Evolutionary conservation across 169 alveolate species (phyloP).

Genomic region (Cytauxzoon felis): DNA sequence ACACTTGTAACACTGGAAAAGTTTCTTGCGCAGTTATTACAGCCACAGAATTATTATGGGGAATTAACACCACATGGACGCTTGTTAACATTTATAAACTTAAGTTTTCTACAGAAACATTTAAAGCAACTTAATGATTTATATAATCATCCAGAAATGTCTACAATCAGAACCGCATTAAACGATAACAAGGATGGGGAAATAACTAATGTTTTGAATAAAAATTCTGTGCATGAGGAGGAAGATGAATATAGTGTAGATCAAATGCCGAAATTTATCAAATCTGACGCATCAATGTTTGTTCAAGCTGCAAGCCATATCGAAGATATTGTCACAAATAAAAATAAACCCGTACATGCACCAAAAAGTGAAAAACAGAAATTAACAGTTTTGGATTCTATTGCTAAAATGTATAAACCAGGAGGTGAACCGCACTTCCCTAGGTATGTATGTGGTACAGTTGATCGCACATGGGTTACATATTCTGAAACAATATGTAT

Average conservation of each 20-base stretch:
- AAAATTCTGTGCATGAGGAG: not conserved
- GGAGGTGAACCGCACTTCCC: constrained; percentile 68
- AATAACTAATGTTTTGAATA: constrained; percentile 6
- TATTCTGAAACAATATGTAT: constrained; percentile 37
- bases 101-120: constrained; percentile 41
- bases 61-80: constrained; percentile 43
- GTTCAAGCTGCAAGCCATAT: no score
- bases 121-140: constrained; percentile 34
- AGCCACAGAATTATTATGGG: constrained; percentile 37
- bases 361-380: constrained; percentile 12
- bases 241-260: not conserved
- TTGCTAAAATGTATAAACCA: constrained; percentile 20
- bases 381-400: constrained; percentile 25
- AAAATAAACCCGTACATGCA: no score
- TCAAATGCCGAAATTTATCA: no score
- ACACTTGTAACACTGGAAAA: constrained; percentile 48
- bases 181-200: constrained; percentile 25
- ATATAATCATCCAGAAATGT: constrained; percentile 56
- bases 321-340: no score
- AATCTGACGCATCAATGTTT: no score
- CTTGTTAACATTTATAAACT: constrained; percentile 43
- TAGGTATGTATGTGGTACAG: constrained; percentile 52
- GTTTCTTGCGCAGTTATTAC: constrained; percentile 36
- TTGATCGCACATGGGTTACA: constrained; percentile 33
- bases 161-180: constrained; percentile 22